Percentiles rank a stretch among this genome's conserved stretches.
Evolutionary conservation across 805 yeast genomes (phyloP).

Genomic region (Zygosaccharomyces bailii): DNA sequence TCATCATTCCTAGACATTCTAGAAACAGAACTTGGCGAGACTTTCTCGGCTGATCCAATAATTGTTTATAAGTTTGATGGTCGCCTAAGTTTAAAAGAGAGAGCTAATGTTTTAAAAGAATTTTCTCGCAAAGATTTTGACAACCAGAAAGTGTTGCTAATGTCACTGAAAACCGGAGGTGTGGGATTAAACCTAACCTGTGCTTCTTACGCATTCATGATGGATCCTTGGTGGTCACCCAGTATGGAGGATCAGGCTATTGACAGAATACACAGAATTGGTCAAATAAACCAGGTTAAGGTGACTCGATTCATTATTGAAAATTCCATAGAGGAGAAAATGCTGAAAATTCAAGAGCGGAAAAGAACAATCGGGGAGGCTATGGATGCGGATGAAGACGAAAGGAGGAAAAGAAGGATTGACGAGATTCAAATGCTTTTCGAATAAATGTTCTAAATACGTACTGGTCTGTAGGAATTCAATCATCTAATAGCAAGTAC

Average conservation of each 20-base stretch:
- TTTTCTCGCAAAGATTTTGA: constrained; percentile 42
- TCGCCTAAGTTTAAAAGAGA: constrained; percentile 58
- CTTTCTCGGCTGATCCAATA: constrained; percentile 36
- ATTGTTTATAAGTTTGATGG: constrained; percentile 78
- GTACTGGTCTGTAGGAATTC: constrained; percentile 1
- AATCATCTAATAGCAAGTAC: constrained; percentile 28
- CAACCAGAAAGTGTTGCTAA: constrained; percentile 49
- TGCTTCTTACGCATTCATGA: constrained; percentile 79
- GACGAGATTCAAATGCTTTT: constrained; percentile 71
- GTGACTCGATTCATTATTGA: constrained; percentile 79
- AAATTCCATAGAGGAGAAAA: constrained; percentile 80
- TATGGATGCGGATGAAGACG: constrained; percentile 71
- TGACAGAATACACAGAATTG: constrained; percentile 87
- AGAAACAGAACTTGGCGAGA: constrained; percentile 54
- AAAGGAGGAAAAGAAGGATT: constrained; percentile 61
- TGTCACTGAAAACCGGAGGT: constrained; percentile 90
- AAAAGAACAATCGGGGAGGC: constrained; percentile 80
- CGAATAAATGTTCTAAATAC: constrained; percentile 31
- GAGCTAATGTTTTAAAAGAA: constrained; percentile 56
- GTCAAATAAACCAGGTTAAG: constrained; percentile 69
- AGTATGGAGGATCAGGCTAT: constrained; percentile 89
- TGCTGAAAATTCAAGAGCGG: constrained; percentile 82
- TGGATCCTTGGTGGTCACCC: constrained; percentile 98
- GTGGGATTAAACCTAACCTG: constrained; percentile 85
- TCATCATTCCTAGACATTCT: constrained; percentile 77